Conservation (phyloP, 2,329 filamentous ascomycete genomes). For the Cladosporium sp. region DNA sequence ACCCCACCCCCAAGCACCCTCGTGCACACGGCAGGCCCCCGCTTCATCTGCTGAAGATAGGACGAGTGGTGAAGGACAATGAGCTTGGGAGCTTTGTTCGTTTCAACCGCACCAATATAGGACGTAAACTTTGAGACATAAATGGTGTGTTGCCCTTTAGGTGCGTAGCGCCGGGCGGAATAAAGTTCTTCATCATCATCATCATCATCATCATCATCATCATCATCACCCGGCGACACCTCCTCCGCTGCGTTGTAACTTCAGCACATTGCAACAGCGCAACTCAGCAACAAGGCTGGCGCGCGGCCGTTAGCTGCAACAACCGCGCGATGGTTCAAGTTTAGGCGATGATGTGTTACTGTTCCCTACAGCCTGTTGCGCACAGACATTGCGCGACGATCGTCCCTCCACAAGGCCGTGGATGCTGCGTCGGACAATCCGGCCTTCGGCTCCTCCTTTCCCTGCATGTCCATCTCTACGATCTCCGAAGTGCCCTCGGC, state of each 20-base stretch:
- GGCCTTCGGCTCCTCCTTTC: slow-evolving; percentile 11
- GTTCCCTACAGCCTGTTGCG: neutral
- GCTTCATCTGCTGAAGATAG: neutral
- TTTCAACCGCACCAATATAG: neutral
- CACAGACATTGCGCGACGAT: slow-evolving; percentile 6
- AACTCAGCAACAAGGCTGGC: neutral
- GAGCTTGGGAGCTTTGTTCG: neutral
- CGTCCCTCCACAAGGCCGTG: neutral
- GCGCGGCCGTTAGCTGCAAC: neutral
- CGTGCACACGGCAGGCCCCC: neutral
- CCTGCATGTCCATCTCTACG: slow-evolving; percentile 5
- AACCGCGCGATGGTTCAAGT: neutral
- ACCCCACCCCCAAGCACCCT: too few relatives aligned
- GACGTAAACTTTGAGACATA: neutral
- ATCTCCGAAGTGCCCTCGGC: slow-evolving; percentile 8
- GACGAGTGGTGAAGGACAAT: neutral
- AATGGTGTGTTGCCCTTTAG: neutral
- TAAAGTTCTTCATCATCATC: neutral
- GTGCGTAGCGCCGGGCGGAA: slow-evolving; percentile 1
- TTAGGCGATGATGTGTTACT: neutral
- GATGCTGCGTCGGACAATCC: slow-evolving; percentile 7
- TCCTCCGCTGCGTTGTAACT: neutral
- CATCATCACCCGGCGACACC: too few relatives aligned
- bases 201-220: neutral
- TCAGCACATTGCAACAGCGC: neutral